Percentiles rank a stretch among this genome's conserved stretches.
These are phyloP conservation scores for Botryotinia calthae DNA, from an alignment of 2,329 filamentous ascomycete species.

Conservation along the genomic window DNA sequence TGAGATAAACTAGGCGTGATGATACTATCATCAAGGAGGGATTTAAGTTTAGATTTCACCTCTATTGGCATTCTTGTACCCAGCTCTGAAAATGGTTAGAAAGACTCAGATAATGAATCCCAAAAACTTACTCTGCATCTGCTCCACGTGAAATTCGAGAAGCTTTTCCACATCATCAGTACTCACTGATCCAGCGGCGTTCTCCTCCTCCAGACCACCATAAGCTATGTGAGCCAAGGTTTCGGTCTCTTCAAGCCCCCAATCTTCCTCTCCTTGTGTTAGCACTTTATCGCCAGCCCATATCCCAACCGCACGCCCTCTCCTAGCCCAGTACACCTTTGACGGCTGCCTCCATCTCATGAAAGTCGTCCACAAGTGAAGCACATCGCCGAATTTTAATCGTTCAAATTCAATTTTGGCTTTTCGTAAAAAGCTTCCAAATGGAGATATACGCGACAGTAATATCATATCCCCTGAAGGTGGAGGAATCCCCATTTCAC, in stretches of 20 bases:
- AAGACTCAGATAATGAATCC: background rate
- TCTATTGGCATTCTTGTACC: slow-evolving; percentile 75
- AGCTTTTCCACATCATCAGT: slow-evolving; percentile 77
- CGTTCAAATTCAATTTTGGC: slow-evolving; percentile 76
- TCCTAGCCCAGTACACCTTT: slow-evolving; percentile 56
- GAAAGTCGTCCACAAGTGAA: slow-evolving; percentile 79
- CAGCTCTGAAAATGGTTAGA: slow-evolving; percentile 52
- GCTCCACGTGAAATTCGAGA: slow-evolving; percentile 83
- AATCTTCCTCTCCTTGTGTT: slow-evolving; percentile 48
- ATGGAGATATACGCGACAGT: slow-evolving; percentile 70
- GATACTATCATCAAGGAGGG: slow-evolving; percentile 64
- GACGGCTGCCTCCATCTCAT: slow-evolving; percentile 78
- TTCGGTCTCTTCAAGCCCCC: slow-evolving; percentile 49
- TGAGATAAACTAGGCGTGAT: slow-evolving; percentile 71
- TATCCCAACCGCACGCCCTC: slow-evolving; percentile 45
- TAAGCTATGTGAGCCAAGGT: slow-evolving; percentile 38
- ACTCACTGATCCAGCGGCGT: slow-evolving; percentile 54
- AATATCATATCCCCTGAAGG: slow-evolving; percentile 53
- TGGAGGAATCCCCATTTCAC: slow-evolving; percentile 51
- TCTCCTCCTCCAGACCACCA: slow-evolving; percentile 26
- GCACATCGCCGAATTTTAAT: slow-evolving; percentile 74
- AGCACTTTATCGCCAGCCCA: slow-evolving; percentile 60
- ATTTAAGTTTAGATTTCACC: slow-evolving; percentile 68
- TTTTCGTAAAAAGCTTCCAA: slow-evolving; percentile 77
- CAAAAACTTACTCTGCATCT: slow-evolving; percentile 70